phyloP scores from a whole-genome alignment of 2,329 filamentous ascomycete species.

The Ceratocystis lukuohia region DNA sequence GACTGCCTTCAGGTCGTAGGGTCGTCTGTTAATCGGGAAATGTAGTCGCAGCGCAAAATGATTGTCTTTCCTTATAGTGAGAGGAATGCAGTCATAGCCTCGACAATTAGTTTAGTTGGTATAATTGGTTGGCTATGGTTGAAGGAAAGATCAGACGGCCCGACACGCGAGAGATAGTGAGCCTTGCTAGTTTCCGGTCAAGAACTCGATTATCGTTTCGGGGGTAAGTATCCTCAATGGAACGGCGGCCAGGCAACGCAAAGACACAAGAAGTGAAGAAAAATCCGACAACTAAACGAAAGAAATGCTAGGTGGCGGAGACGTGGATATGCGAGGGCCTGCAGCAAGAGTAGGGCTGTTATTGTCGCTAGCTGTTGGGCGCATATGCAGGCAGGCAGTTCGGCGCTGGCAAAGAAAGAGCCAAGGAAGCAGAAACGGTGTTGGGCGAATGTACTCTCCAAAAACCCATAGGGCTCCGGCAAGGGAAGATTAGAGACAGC shows the following conservation, averaged over 20 bases:
- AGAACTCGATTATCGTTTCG: background rate
- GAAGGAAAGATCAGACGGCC: background rate
- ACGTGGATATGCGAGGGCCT: background rate
- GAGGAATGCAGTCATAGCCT: background rate
- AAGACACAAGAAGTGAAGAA: background rate
- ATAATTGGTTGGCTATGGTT: background rate
- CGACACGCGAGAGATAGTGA: no score
- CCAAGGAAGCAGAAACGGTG: background rate
- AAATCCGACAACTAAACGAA: background rate
- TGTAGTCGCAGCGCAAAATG: no score
- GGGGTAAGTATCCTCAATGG: background rate
- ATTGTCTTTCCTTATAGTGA: conserved; percentile 17
- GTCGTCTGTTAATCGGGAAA: conserved; percentile 5
- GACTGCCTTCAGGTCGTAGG: background rate
- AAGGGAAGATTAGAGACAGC: background rate
- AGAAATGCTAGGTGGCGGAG: background rate
- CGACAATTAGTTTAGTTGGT: background rate
- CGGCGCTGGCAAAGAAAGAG: background rate
- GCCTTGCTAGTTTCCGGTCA: no score
- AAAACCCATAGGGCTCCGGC: no score
- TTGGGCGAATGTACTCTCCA: no score
- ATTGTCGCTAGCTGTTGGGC: background rate
- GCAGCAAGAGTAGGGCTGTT: background rate
- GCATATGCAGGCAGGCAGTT: conserved; percentile 9
- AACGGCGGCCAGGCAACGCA: background rate